Evolutionary conservation across 345 rosid genomes (phyloP).

Genomic region (Linum tenue): DNA sequence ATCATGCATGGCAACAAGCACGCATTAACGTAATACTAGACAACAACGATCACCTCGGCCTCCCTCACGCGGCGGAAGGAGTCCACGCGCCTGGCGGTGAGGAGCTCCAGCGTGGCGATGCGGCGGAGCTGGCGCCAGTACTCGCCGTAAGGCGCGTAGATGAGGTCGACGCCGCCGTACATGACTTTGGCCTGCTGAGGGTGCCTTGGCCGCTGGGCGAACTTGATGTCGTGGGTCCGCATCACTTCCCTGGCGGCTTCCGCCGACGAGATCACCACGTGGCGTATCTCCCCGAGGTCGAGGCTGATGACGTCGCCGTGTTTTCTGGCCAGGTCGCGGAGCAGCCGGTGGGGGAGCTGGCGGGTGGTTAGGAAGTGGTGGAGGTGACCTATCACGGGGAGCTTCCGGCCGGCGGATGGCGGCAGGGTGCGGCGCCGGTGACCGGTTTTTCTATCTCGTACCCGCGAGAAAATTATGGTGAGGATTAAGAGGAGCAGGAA

Average conservation of each 20-base stretch:
- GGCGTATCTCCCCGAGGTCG: slow-evolving; percentile 10
- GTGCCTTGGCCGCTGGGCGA: slow-evolving; percentile 5
- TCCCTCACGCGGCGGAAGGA: slow-evolving; percentile 5
- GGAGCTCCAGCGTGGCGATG: slow-evolving; percentile 1
- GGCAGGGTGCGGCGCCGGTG: too few species aligned
- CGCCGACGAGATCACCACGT: slow-evolving; percentile 8
- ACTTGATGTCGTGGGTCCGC: slow-evolving; percentile 13
- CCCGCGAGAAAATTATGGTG: too few species aligned
- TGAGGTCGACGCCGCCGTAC: not conserved
- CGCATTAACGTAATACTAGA: too few species aligned
- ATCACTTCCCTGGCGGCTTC: slow-evolving; percentile 13
- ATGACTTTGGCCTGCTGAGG: not conserved
- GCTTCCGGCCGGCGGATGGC: slow-evolving; percentile 12
- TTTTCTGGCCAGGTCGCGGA: not conserved
- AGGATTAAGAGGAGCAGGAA: too few species aligned
- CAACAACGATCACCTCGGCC: not conserved
- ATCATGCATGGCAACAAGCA: too few species aligned
- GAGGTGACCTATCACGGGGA: slow-evolving; percentile 10
- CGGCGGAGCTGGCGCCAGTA: slow-evolving; percentile 11
- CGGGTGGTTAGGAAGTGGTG: slow-evolving; percentile 7
- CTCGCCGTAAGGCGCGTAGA: not conserved
- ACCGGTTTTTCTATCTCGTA: too few species aligned
- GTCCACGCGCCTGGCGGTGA: not conserved
- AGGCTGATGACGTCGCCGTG: slow-evolving; percentile 13
- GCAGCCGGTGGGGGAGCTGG: slow-evolving; percentile 7